Percentiles rank a stretch among this genome's conserved stretches.
Conservation (phyloP, 2,329 filamentous ascomycete species). For the Chaetomium sp. region DNA sequence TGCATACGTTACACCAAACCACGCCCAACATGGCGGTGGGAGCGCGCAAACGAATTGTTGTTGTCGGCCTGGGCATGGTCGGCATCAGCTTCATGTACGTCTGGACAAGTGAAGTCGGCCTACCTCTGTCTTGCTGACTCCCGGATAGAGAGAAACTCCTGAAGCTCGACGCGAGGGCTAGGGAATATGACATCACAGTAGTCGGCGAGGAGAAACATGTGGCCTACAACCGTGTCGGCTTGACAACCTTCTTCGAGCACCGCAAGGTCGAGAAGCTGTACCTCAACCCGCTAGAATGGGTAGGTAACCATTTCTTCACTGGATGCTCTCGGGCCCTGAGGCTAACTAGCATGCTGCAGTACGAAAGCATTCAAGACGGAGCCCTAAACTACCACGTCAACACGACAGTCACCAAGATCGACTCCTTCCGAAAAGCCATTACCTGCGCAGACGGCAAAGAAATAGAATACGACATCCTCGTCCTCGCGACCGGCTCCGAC, state of each 20-base stretch:
- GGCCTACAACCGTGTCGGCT: slow-evolving; percentile 87
- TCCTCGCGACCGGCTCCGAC: slow-evolving; percentile 85
- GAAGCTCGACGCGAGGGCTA: slow-evolving; percentile 74
- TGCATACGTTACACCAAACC: neutral
- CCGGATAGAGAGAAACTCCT: slow-evolving; percentile 76
- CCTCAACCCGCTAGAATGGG: slow-evolving; percentile 82
- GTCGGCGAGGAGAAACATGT: slow-evolving; percentile 87
- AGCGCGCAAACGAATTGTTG: slow-evolving; percentile 70
- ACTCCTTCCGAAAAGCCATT: slow-evolving; percentile 65
- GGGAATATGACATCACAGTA: slow-evolving; percentile 79
- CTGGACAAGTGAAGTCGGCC: neutral
- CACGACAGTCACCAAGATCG: slow-evolving; percentile 69
- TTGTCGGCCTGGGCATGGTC: slow-evolving; percentile 91
- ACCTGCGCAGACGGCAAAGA: slow-evolving; percentile 68
- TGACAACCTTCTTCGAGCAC: slow-evolving; percentile 88
- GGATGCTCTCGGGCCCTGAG: neutral
- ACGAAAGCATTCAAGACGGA: slow-evolving; percentile 65
- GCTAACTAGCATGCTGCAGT: slow-evolving; percentile 49
- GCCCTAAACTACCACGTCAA: slow-evolving; percentile 74
- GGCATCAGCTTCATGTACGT: slow-evolving; percentile 84
- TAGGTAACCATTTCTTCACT: slow-evolving; percentile 55
- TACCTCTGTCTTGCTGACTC: neutral
- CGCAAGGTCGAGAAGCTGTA: slow-evolving; percentile 85
- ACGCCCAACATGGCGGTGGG: slow-evolving; percentile 30
- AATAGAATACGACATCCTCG: slow-evolving; percentile 76